Evolutionary conservation across 345 rosid genomes (phyloP).

Genomic region (Citrus sp.): DNA sequence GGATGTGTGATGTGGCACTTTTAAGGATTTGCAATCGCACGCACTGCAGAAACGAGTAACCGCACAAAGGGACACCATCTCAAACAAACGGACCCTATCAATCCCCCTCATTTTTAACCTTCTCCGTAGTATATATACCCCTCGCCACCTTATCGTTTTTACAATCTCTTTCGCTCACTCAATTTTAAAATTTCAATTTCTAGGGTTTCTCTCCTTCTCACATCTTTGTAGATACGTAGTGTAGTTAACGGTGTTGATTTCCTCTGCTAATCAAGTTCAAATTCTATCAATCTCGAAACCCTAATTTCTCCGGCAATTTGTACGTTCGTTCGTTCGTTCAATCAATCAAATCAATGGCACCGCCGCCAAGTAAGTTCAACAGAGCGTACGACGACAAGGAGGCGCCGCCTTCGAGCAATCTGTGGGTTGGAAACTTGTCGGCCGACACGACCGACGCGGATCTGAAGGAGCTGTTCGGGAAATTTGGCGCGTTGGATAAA

Average conservation of each 20-base stretch:
- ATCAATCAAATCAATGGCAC: conserved; percentile 27
- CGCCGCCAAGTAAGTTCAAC: conserved; percentile 33
- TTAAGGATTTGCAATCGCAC: not conserved
- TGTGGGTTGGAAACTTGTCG: conserved; percentile 81
- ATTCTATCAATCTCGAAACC: not conserved
- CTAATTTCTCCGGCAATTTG: not conserved
- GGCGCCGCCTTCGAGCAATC: conserved; percentile 56
- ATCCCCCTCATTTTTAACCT: not conserved
- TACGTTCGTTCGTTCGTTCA: not conserved
- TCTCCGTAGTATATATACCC: too few species aligned
- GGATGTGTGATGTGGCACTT: not conserved
- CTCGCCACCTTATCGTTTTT: not conserved
- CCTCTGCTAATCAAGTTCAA: not conserved
- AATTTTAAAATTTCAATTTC: not conserved
- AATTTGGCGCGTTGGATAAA: conserved; percentile 69
- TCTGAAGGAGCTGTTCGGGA: conserved; percentile 55
- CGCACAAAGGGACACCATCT: too few species aligned
- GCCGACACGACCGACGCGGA: conserved; percentile 61
- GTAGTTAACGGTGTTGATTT: not conserved
- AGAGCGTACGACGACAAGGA: conserved; percentile 31
- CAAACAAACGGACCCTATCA: not conserved
- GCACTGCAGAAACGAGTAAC: not conserved
- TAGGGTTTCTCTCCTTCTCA: not conserved
- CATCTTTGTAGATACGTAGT: not conserved
- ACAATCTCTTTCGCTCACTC: not conserved